These are phyloP conservation scores for Chaetomidium leptoderma DNA, from an alignment of 495 filamentous ascomycete species.

Conservation along the genomic window DNA sequence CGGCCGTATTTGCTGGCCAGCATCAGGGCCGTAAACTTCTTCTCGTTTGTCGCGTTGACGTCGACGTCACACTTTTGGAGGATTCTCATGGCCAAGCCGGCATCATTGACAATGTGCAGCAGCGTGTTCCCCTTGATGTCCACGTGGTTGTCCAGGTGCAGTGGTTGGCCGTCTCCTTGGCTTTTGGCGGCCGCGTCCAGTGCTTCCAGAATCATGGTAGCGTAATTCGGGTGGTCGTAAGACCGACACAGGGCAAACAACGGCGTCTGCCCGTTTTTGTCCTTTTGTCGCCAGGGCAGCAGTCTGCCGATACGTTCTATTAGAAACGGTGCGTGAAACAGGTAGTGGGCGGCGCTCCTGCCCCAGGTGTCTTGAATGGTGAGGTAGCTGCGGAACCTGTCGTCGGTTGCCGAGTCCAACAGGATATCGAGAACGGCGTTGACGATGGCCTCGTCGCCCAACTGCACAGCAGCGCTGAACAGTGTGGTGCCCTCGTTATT, in stretches of 20 bases:
- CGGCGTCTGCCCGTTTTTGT: constrained; percentile 95
- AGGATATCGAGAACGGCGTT: constrained; percentile 67
- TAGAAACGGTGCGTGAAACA: constrained; percentile 86
- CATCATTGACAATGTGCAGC: constrained; percentile 86
- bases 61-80: constrained; percentile 82
- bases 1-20: constrained; percentile 98
- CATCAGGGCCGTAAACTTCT: constrained; percentile 93
- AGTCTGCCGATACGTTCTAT: constrained; percentile 68
- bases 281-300: constrained; percentile 83
- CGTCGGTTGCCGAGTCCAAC: constrained; percentile 34
- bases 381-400: constrained; percentile 60
- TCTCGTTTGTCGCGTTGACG: constrained; percentile 94
- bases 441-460: constrained; percentile 69
- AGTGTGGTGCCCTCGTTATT: constrained; percentile 88
- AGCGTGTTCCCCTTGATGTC: constrained; percentile 92
- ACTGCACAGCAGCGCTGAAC: constrained; percentile 89
- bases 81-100: constrained; percentile 67
- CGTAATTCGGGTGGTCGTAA: constrained; percentile 89
- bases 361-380: constrained; percentile 74
- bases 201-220: constrained; percentile 75
- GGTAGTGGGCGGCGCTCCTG: constrained; percentile 85
- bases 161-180: constrained; percentile 70
- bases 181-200: constrained; percentile 66
- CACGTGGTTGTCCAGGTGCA: constrained; percentile 90
- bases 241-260: constrained; percentile 91